Evolutionary conservation across 2,329 filamentous ascomycete genomes (phyloP).

Genomic region (Penicillium griseofulvum): DNA sequence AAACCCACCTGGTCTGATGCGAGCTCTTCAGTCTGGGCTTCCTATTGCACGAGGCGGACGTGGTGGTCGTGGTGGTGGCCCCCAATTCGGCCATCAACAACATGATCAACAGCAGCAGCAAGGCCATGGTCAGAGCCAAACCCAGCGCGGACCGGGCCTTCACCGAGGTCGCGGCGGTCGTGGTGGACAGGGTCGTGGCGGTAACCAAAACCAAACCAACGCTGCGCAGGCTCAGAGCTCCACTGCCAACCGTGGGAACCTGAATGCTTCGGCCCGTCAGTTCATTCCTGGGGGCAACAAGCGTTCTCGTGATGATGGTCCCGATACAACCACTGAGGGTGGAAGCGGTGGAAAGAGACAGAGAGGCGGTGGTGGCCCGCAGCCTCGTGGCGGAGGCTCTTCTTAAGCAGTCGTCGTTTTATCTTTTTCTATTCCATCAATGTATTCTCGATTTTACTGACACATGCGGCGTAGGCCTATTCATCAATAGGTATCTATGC

Average conservation of each 20-base stretch:
- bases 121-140: conserved; percentile 16
- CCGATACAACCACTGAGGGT: conserved; percentile 36
- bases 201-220: conserved; percentile 38
- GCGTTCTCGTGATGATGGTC: conserved; percentile 53
- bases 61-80: conserved; percentile 40
- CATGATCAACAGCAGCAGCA: conserved; percentile 31
- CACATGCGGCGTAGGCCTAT: background rate
- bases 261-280: conserved; percentile 52
- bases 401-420: conserved; percentile 17
- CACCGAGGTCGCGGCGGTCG: conserved; percentile 48
- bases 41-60: conserved; percentile 45
- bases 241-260: conserved; percentile 35
- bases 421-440: conserved; percentile 8
- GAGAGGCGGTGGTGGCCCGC: conserved; percentile 42
- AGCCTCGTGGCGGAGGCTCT: conserved; percentile 27
- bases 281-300: conserved; percentile 60
- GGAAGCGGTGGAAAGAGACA: conserved; percentile 48
- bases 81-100: conserved; percentile 31
- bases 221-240: conserved; percentile 25
- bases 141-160: conserved; percentile 39
- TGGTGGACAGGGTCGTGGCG: conserved; percentile 36
- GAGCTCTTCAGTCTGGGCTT: conserved; percentile 45
- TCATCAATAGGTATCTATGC: background rate
- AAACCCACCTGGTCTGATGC: conserved; percentile 41
- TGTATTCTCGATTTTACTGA: conserved; percentile 10